Percentiles rank a stretch among this genome's conserved stretches.
These are phyloP conservation scores for Escallonia herrerae DNA, from an alignment of 129 eudicot species.

Conservation along the genomic window DNA sequence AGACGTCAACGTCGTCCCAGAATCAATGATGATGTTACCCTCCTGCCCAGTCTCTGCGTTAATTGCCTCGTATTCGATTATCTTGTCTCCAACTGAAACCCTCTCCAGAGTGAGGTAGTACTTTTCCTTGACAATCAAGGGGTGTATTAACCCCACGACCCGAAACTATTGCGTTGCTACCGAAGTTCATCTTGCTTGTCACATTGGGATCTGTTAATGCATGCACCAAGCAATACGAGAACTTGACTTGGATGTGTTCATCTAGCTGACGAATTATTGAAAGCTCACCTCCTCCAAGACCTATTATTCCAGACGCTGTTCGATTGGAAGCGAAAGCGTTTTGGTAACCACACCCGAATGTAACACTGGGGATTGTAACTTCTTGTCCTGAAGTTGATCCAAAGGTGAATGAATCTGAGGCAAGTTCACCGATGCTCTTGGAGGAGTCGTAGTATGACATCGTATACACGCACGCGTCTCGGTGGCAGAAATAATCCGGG, in stretches of 20 bases:
- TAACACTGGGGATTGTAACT: neutral
- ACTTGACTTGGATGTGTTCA: neutral
- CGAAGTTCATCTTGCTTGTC: constrained; percentile 10
- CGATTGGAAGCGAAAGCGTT: neutral
- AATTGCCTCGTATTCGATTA: neutral
- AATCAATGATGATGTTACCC: constrained; percentile 35
- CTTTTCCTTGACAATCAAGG: neutral
- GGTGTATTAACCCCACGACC: constrained; percentile 3
- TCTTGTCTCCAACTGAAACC: constrained; percentile 1
- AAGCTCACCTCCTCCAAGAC: constrained; percentile 5
- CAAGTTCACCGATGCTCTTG: neutral
- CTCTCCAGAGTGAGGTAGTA: constrained; percentile 11
- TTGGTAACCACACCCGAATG: constrained; percentile 14
- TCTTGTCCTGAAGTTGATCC: neutral
- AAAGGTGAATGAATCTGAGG: constrained; percentile 1
- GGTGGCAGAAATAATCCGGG: neutral
- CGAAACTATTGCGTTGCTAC: neutral
- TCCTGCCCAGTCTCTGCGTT: neutral
- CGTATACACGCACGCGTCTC: neutral
- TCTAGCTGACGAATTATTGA: constrained; percentile 9
- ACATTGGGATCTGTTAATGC: neutral
- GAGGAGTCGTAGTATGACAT: neutral
- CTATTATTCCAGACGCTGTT: constrained; percentile 5
- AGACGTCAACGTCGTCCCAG: constrained; percentile 26
- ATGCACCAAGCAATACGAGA: constrained; percentile 13